Conservation (phyloP, 805 yeast genomes). For the Teunomyces pallodes region DNA sequence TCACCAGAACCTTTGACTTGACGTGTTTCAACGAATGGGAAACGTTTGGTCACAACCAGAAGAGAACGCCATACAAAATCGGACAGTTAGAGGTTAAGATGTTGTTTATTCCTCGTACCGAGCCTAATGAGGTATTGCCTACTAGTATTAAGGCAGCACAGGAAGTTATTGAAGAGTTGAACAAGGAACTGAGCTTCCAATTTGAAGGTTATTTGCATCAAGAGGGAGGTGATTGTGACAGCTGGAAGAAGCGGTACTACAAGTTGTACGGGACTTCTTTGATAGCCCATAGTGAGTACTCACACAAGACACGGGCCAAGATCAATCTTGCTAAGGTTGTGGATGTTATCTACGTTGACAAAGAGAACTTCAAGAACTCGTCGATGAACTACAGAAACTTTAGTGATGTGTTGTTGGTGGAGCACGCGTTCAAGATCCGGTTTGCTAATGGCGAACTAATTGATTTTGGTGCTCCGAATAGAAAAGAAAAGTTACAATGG, state of each 20-base stretch:
- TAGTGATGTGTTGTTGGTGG: slow-evolving; percentile 67
- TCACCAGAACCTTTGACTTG: slow-evolving; percentile 49
- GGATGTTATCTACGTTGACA: slow-evolving; percentile 46
- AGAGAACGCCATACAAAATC: slow-evolving; percentile 52
- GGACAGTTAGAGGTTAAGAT: slow-evolving; percentile 68
- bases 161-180: slow-evolving; percentile 33
- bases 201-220: slow-evolving; percentile 77
- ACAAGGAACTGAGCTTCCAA: slow-evolving; percentile 18
- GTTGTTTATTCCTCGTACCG: slow-evolving; percentile 65
- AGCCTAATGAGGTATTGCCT: slow-evolving; percentile 63
- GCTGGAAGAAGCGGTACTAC: slow-evolving; percentile 73
- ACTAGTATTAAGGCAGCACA: slow-evolving; percentile 55
- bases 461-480: slow-evolving; percentile 80
- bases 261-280: slow-evolving; percentile 68
- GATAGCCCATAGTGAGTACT: slow-evolving; percentile 70
- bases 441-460: slow-evolving; percentile 81
- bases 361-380: slow-evolving; percentile 27
- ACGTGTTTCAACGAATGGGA: slow-evolving; percentile 82
- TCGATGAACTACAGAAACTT: slow-evolving; percentile 51
- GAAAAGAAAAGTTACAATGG: slow-evolving; percentile 64
- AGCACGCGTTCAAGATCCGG: slow-evolving; percentile 70
- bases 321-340: slow-evolving; percentile 72
- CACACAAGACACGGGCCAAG: slow-evolving; percentile 68
- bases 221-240: slow-evolving; percentile 85
- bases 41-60: slow-evolving; percentile 22